A percentile compares a stretch with the other conserved stretches of the same genome.
Evolutionary conservation across 768 basidiomycete species (phyloP).

Genomic region (Melanogaster broomeanus): DNA sequence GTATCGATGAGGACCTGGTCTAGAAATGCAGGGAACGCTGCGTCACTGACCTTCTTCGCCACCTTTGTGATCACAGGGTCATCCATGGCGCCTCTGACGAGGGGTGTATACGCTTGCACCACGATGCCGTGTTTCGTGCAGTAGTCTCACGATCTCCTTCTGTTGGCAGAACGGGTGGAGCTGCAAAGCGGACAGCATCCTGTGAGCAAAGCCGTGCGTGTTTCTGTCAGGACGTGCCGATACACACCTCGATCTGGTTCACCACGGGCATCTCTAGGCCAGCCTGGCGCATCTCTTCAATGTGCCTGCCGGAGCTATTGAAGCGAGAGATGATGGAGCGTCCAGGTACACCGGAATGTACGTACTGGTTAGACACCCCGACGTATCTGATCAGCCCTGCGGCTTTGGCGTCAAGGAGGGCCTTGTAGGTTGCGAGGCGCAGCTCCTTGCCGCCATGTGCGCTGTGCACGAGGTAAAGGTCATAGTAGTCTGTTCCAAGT

Average conservation of each 20-base stretch:
- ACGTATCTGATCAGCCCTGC: constrained; percentile 61
- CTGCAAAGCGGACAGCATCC: background rate
- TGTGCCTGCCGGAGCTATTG: constrained; percentile 57
- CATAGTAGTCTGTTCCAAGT: constrained; percentile 48
- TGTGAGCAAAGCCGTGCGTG: no score
- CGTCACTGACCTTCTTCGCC: constrained; percentile 49
- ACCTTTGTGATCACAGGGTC: constrained; percentile 50
- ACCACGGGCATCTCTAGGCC: constrained; percentile 64
- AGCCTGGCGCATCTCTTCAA: constrained; percentile 65
- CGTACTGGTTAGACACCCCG: constrained; percentile 79
- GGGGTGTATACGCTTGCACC: constrained; percentile 42
- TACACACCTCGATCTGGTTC: constrained; percentile 71
- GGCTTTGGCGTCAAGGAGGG: constrained; percentile 56
- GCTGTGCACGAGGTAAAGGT: constrained; percentile 73
- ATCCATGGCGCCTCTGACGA: constrained; percentile 40
- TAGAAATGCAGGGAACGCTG: no score
- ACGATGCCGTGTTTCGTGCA: constrained; percentile 40
- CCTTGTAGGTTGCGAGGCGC: constrained; percentile 65
- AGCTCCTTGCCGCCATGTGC: constrained; percentile 55
- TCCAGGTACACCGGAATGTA: background rate
- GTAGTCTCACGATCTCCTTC: constrained; percentile 30
- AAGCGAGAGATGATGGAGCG: background rate
- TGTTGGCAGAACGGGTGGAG: constrained; percentile 41
- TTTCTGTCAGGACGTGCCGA: background rate
- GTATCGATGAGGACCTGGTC: background rate